Base-by-base conservation (phyloP, 2,329 filamentous ascomycete species). In the Fusarium irregulare region DNA sequence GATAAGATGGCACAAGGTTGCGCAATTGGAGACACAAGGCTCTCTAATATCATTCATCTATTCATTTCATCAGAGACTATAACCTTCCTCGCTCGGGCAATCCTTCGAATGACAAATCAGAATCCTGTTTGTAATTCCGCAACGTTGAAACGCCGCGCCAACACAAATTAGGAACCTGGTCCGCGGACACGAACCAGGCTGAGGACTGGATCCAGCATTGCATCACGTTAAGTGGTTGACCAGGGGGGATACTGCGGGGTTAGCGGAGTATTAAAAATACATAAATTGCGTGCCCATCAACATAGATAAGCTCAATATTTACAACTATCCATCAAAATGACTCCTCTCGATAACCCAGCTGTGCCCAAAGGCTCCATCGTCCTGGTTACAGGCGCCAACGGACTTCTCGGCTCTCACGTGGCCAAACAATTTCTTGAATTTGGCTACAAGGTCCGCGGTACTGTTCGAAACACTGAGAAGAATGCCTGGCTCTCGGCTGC, bases 401-500 rank as follows among this genome's bases (percentile, higher is more conserved):
- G 83, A 3, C 78, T 79, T 50, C 74, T 85, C 8, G 83, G 74
- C 5, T 80, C 80, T 1, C 78, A 84, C 18, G 75, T 82, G 9
- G 79, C 77, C 6, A 76, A 81, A 45, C 76, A 82, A 48, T 75
- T 83, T 13, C 76, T 84, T 1, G 54, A 71, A 1, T 71, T 72
- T 0, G 83, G 83, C 9, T 85, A 81, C 66, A 77, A 76, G 6
- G 83, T 86, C 18, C 81, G 83, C 16, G 84, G 83, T 1, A 83
- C 82, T 3, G 80, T 80, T 16, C 82, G 83, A 1, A 70, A 77
- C 47, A 28, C 63, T 0, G 66, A 73, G 4, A 83, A 80, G 63
- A 75, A 71, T 30, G 56, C 74, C 1, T 82, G 80, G 78, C 45
- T 80, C 9, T 55, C 42, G 2, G 58, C 70, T 2, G 54, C 74